Conservation (phyloP, 1,139 yeast genomes). For the Nakaseomyces nivariensis region DNA sequence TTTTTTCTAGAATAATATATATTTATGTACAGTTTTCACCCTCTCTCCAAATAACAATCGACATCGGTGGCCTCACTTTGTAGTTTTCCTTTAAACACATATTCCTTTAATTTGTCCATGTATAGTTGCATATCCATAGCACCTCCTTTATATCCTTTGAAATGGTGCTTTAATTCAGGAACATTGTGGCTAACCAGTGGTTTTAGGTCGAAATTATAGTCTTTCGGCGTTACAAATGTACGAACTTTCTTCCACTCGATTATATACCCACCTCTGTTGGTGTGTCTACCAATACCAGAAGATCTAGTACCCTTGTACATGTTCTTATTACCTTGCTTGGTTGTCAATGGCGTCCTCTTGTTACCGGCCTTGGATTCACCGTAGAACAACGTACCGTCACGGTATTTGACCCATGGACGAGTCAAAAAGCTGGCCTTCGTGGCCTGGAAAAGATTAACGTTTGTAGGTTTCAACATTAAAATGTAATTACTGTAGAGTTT, state of each 20-base stretch:
- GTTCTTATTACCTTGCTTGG: constrained; percentile 90
- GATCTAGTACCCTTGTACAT: constrained; percentile 95
- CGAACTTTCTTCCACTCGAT: constrained; percentile 81
- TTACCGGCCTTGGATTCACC: constrained; percentile 71
- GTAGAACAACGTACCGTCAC: constrained; percentile 77
- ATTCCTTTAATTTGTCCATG: constrained; percentile 62
- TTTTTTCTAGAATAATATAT: not conserved
- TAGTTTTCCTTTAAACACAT: constrained; percentile 54
- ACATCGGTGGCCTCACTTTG: constrained; percentile 24
- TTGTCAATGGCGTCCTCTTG: constrained; percentile 74
- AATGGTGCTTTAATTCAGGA: constrained; percentile 61
- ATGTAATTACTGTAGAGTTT: too few species aligned
- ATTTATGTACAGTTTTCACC: constrained; percentile 8
- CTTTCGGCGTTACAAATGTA: constrained; percentile 77
- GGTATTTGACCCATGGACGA: constrained; percentile 83
- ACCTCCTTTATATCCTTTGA: constrained; percentile 55
- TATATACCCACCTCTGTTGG: constrained; percentile 62
- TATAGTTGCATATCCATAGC: constrained; percentile 68
- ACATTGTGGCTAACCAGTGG: constrained; percentile 68
- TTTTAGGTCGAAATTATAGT: constrained; percentile 41
- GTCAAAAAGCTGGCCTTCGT: constrained; percentile 45
- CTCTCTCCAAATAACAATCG: constrained; percentile 25
- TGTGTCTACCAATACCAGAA: constrained; percentile 79
- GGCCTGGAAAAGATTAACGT: constrained; percentile 43
- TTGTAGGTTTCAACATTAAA: constrained; percentile 41